A percentile compares a stretch with the other conserved stretches of the same genome.
Evolutionary conservation across 331 rosid genomes (phyloP).

Genomic region (Rhamnella rubrinervis): DNA sequence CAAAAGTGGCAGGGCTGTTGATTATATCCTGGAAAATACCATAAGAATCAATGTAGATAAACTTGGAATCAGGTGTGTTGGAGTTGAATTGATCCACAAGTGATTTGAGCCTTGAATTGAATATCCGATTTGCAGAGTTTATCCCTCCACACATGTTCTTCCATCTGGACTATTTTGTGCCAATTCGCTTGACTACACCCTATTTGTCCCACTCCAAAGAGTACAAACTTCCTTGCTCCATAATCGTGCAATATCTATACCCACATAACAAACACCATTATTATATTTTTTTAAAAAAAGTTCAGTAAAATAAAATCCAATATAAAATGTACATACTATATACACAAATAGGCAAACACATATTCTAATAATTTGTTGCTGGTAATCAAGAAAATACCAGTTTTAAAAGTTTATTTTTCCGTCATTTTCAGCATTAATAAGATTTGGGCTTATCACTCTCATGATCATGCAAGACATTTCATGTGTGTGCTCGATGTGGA

Average conservation of each 20-base stretch:
- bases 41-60: constrained; percentile 64
- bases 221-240: constrained; percentile 85
- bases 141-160: constrained; percentile 56
- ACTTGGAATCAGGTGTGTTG: constrained; percentile 51
- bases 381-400: too few species aligned
- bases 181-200: constrained; percentile 83
- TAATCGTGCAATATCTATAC: constrained; percentile 55
- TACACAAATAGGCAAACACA: too few species aligned
- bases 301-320: neutral
- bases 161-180: constrained; percentile 85
- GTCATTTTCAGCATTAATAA: too few species aligned
- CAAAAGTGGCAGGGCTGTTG: constrained; percentile 62
- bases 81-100: constrained; percentile 67
- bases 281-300: neutral
- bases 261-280: neutral
- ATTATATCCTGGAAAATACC: constrained; percentile 76
- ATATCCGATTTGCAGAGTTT: constrained; percentile 72
- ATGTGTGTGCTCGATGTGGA: too few species aligned
- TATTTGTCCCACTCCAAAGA: constrained; percentile 82
- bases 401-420: too few species aligned
- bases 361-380: too few species aligned
- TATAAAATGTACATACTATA: too few species aligned
- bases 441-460: too few species aligned
- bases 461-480: too few species aligned
- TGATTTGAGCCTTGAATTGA: constrained; percentile 60